Evolutionary conservation across 306 rosid species (phyloP).

Genomic region (Astragalus membranaceus): DNA sequence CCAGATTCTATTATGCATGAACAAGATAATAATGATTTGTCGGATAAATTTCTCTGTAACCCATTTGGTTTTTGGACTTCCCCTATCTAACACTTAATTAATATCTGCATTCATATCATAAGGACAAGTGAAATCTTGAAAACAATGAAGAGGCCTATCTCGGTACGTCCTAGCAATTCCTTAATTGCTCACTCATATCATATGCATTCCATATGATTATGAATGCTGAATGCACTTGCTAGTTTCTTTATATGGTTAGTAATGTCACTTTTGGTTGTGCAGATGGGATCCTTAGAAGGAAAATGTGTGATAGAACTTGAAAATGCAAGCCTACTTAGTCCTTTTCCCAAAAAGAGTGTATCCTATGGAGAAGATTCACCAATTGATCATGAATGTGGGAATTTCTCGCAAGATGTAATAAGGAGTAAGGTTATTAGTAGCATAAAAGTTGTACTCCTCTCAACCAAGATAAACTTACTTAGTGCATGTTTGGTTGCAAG

Average conservation of each 20-base stretch:
- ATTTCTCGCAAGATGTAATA: constrained; percentile 10
- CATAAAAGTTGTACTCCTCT: constrained; percentile 50
- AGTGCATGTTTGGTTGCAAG: too few species aligned
- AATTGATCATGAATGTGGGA: neutral
- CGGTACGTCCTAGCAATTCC: neutral
- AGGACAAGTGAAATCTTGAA: neutral
- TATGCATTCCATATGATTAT: too few species aligned
- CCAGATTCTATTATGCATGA: neutral
- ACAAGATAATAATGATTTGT: neutral
- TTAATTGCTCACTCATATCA: too few species aligned
- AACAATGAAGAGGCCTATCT: constrained; percentile 18
- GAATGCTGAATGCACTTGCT: neutral
- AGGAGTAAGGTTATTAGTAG: constrained; percentile 33
- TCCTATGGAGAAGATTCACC: constrained; percentile 6
- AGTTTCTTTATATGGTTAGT: neutral
- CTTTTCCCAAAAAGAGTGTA: neutral
- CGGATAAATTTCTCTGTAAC: neutral
- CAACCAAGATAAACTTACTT: constrained; percentile 61
- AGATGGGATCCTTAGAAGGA: constrained; percentile 16
- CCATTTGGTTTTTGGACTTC: neutral
- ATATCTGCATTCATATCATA: neutral
- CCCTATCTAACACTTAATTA: neutral
- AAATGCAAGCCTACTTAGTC: neutral
- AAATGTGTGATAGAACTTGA: constrained; percentile 12
- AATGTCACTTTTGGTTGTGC: neutral